phyloP scores from a whole-genome alignment of 352 stramenopile species.

The Pythium brassicae region DNA sequence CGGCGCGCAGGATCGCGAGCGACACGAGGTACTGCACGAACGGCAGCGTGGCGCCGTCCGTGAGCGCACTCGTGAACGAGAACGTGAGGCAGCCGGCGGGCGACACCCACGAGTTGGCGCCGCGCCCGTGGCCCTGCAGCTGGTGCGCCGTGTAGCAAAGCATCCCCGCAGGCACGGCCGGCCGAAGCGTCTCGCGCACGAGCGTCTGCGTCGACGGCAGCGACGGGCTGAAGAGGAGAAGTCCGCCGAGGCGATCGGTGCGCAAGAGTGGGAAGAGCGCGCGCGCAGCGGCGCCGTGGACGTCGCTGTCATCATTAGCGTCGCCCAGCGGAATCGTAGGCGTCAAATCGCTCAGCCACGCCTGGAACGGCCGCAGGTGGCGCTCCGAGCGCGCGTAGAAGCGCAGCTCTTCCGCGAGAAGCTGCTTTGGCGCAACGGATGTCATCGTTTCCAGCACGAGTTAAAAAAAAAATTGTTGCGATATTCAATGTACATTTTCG shows the following conservation, averaged over 20 bases:
- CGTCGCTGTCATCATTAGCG: constrained; percentile 11
- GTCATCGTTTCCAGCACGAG: neutral
- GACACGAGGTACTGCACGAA: constrained; percentile 91
- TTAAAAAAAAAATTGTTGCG: neutral
- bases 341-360: constrained; percentile 40
- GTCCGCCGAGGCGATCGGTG: constrained; percentile 55
- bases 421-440: constrained; percentile 27
- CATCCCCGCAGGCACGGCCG: constrained; percentile 50
- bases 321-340: constrained; percentile 16
- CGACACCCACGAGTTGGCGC: constrained; percentile 83
- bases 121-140: constrained; percentile 74
- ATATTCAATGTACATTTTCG: neutral
- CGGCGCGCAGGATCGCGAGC: constrained; percentile 77
- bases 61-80: constrained; percentile 85
- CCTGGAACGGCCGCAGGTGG: constrained; percentile 61
- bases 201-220: constrained; percentile 82
- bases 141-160: constrained; percentile 83
- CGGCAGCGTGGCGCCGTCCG: constrained; percentile 71
- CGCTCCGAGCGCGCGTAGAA: constrained; percentile 74
- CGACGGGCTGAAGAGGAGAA: constrained; percentile 71
- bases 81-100: constrained; percentile 89
- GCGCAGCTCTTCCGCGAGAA: constrained; percentile 56
- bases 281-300: constrained; percentile 21
- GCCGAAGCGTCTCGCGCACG: constrained; percentile 73
- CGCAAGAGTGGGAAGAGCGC: constrained; percentile 44